Conservation (phyloP, 164 flowering plant species). For the Dillenia suffruticosa region DNA sequence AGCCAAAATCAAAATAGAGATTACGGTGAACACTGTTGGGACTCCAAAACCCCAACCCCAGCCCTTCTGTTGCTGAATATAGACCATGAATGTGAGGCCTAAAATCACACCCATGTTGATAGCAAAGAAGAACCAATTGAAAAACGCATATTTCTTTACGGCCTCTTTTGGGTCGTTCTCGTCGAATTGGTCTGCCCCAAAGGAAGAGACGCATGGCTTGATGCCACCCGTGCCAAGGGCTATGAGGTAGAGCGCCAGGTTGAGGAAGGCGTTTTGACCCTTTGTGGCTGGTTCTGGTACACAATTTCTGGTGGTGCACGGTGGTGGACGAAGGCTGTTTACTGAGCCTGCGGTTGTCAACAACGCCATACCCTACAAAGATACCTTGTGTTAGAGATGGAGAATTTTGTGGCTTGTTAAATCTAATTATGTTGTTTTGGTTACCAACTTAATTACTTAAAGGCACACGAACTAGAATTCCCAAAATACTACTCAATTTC, state of each 20-base stretch:
- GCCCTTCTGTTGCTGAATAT: constrained; percentile 36
- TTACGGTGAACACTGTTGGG: constrained; percentile 33
- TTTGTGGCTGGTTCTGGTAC: constrained; percentile 28
- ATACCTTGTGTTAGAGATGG: too few species aligned
- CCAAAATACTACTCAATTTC: too few species aligned
- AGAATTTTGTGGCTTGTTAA: too few species aligned
- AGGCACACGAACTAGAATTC: too few species aligned
- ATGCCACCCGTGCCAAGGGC: constrained; percentile 71
- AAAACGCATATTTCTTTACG: constrained; percentile 47
- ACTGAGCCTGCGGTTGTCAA: constrained; percentile 52
- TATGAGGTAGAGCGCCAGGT: constrained; percentile 40
- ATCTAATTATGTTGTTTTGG: too few species aligned
- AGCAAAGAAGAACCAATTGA: constrained; percentile 86
- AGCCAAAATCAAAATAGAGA: constrained; percentile 34
- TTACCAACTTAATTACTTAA: too few species aligned
- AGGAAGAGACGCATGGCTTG: constrained; percentile 53
- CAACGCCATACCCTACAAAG: constrained; percentile 54
- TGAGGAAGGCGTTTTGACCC: constrained; percentile 42
- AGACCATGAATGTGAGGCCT: constrained; percentile 53
- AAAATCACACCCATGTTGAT: constrained; percentile 65
- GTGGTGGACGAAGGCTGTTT: constrained; percentile 51
- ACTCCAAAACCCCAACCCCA: constrained; percentile 60
- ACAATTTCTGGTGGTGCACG: constrained; percentile 23
- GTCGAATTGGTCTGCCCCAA: constrained; percentile 71
- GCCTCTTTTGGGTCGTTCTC: constrained; percentile 48